Conservation (phyloP, 129 eudicot species). For the Cynara cardunculus region DNA sequence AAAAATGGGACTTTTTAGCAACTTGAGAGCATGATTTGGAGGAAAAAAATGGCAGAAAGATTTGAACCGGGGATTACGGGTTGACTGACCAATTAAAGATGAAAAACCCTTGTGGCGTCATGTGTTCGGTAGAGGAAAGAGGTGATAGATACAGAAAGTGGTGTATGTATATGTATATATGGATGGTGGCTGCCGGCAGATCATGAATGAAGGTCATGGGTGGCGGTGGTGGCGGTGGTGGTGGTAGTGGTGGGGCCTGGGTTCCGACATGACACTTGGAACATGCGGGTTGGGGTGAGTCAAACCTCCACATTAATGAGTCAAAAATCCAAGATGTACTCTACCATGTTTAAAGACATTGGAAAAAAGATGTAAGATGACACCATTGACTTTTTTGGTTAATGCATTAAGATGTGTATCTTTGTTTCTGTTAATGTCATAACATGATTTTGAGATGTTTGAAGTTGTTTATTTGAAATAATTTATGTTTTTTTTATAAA, state of each 20-base stretch:
- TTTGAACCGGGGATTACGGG: background rate
- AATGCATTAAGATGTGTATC: no score
- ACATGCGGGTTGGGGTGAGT: background rate
- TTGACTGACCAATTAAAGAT: background rate
- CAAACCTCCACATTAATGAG: background rate
- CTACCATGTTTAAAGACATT: background rate
- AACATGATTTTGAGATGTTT: no score
- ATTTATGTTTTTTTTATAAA: no score
- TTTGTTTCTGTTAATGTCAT: no score
- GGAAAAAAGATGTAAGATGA: no score
- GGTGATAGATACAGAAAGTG: constrained; percentile 11
- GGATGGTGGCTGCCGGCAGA: background rate
- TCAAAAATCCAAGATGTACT: background rate
- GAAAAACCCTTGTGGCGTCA: background rate
- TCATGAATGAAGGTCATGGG: background rate
- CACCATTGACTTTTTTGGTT: no score
- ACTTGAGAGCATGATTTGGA: constrained; percentile 4
- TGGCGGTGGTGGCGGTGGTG: constrained; percentile 3
- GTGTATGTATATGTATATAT: background rate
- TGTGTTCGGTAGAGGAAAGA: background rate
- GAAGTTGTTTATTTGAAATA: no score
- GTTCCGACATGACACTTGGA: constrained; percentile 5
- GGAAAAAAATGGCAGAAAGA: constrained; percentile 1
- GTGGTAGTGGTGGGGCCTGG: background rate
- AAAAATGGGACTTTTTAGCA: background rate